A percentile compares a stretch with the other conserved stretches of the same genome.
These are phyloP conservation scores for Periconia sp. DNA, from an alignment of 2,329 filamentous ascomycete species.

Conservation along the genomic window DNA sequence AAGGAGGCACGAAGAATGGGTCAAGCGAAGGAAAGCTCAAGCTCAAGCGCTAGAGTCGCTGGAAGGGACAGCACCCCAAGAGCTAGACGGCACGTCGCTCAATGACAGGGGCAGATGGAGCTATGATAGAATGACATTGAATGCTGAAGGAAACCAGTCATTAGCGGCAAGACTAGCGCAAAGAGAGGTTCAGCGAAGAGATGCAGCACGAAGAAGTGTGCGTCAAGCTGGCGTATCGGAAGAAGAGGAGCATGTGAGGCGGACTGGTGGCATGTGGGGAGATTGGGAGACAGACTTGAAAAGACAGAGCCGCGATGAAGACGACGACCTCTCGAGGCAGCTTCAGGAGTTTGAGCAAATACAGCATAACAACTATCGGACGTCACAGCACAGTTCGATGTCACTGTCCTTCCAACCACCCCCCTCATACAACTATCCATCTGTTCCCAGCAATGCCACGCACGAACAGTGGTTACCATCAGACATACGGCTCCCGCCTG, in stretches of 20 bases:
- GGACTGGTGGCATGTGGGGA: conserved; percentile 57
- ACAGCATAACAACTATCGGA: conserved; percentile 27
- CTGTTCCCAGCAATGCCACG: conserved; percentile 45
- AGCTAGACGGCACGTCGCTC: conserved; percentile 25
- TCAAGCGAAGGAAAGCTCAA: conserved; percentile 27
- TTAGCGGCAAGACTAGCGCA: conserved; percentile 39
- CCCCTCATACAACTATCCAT: conserved; percentile 48
- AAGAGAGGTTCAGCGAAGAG: conserved; percentile 37
- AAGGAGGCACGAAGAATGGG: conserved; percentile 61
- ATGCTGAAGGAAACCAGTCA: conserved; percentile 34
- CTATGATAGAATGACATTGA: conserved; percentile 31
- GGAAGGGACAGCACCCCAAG: conserved; percentile 24
- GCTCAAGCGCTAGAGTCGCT: conserved; percentile 26
- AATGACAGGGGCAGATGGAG: conserved; percentile 16
- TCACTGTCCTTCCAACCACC: conserved; percentile 24
- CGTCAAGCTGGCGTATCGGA: conserved; percentile 60
- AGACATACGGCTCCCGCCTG: conserved; percentile 7
- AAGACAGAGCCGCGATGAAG: conserved; percentile 31
- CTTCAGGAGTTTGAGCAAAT: conserved; percentile 54
- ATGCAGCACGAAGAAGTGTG: conserved; percentile 49
- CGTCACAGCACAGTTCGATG: conserved; percentile 28
- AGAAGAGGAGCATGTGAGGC: conserved; percentile 59
- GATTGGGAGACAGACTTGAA: conserved; percentile 51
- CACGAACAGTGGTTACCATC: conserved; percentile 37
- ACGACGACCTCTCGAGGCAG: conserved; percentile 55